These are phyloP conservation scores for Balansia obtecta DNA, from an alignment of 2,329 filamentous ascomycete genomes.

Conservation along the genomic window DNA sequence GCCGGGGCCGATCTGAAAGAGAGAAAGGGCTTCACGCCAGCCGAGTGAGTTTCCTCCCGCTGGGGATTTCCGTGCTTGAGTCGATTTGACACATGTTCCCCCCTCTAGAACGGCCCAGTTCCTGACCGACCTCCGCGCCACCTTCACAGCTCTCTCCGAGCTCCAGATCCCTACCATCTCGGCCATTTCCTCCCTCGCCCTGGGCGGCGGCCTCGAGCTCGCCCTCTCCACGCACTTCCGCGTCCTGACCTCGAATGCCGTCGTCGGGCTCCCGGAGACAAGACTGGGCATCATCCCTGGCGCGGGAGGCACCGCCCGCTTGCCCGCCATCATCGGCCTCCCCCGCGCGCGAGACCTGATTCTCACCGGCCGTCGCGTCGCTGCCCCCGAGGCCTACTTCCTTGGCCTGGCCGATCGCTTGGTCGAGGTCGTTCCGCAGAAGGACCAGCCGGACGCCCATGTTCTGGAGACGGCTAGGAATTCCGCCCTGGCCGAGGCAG, in stretches of 20 bases:
- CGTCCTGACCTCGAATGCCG: constrained; percentile 67
- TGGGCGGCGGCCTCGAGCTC: constrained; percentile 89
- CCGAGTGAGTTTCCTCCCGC: constrained; percentile 48
- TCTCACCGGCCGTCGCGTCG: constrained; percentile 76
- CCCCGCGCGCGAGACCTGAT: constrained; percentile 79
- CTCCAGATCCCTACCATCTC: constrained; percentile 86
- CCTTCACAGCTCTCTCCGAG: constrained; percentile 58
- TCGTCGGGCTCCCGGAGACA: constrained; percentile 80
- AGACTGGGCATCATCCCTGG: constrained; percentile 88
- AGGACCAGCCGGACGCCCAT: constrained; percentile 31
- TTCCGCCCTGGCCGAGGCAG: constrained; percentile 60
- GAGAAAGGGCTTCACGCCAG: constrained; percentile 58
- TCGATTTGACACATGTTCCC: too few species aligned
- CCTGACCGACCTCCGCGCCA: constrained; percentile 61
- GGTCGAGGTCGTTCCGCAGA: constrained; percentile 56
- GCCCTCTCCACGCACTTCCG: constrained; percentile 83
- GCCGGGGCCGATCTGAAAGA: constrained; percentile 93
- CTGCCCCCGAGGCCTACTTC: constrained; percentile 78
- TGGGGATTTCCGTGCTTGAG: too few species aligned
- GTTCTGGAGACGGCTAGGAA: constrained; percentile 48
- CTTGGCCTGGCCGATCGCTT: constrained; percentile 82
- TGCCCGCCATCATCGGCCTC: constrained; percentile 70
- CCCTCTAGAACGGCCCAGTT: constrained; percentile 62
- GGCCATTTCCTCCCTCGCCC: constrained; percentile 71
- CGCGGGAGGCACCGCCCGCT: constrained; percentile 81